Conservation (phyloP, 2,329 filamentous ascomycete species). For the Aspergillus costaricaensis region DNA sequence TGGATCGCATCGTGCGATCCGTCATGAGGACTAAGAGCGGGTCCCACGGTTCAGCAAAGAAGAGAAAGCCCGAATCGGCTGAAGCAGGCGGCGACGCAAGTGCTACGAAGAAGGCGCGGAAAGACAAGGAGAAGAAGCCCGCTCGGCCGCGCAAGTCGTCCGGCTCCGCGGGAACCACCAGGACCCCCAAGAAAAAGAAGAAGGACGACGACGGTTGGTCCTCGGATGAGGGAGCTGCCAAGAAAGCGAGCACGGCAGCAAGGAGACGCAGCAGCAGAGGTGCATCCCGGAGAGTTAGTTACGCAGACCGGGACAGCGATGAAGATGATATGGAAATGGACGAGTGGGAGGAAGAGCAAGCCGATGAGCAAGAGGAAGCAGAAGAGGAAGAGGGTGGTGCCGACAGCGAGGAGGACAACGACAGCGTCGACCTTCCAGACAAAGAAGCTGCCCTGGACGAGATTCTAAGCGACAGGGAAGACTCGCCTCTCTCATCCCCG, state of each 20-base stretch:
- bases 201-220: slow-evolving; percentile 44
- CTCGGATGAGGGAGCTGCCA: slow-evolving; percentile 45
- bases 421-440: slow-evolving; percentile 8
- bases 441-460: slow-evolving; percentile 8
- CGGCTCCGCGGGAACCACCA: slow-evolving; percentile 31
- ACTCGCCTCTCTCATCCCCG: slow-evolving; percentile 12
- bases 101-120: slow-evolving; percentile 35
- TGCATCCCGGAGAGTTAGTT: slow-evolving; percentile 41
- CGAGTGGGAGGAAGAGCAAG: slow-evolving; percentile 37
- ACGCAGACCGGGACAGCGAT: slow-evolving; percentile 48
- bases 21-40: slow-evolving; percentile 62
- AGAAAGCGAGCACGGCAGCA: slow-evolving; percentile 29
- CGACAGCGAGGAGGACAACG: slow-evolving; percentile 22
- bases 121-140: slow-evolving; percentile 37
- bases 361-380: slow-evolving; percentile 32
- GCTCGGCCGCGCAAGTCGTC: slow-evolving; percentile 39
- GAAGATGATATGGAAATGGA: slow-evolving; percentile 48
- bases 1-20: slow-evolving; percentile 75
- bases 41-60: slow-evolving; percentile 35
- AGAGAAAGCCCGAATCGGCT: slow-evolving; percentile 44
- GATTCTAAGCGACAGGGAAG: background rate
- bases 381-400: slow-evolving; percentile 22
- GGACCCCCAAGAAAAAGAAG: slow-evolving; percentile 40
- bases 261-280: slow-evolving; percentile 45
- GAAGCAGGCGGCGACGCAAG: slow-evolving; percentile 28